Evolutionary conservation across 768 basidiomycete genomes (phyloP).

Genomic region (Pleurotus sapidus): DNA sequence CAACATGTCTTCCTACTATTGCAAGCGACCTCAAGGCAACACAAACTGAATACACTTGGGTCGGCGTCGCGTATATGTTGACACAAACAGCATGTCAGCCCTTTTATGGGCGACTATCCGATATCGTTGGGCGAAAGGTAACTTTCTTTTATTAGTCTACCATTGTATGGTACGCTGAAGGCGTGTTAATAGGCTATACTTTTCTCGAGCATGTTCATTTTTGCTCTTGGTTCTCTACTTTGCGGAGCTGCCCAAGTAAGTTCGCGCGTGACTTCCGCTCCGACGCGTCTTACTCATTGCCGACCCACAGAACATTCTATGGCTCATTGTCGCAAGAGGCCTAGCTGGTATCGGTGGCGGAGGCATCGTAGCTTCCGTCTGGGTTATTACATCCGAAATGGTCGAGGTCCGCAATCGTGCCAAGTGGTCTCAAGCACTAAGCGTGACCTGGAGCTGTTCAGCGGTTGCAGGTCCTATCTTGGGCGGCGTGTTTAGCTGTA

Average conservation of each 20-base stretch:
- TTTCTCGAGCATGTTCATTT: slow-evolving; percentile 71
- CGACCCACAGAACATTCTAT: slow-evolving; percentile 42
- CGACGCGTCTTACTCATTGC: not conserved
- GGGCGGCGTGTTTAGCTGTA: slow-evolving; percentile 81
- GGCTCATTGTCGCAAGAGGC: slow-evolving; percentile 66
- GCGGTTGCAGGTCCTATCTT: slow-evolving; percentile 80
- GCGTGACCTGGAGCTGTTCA: slow-evolving; percentile 84
- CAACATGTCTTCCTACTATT: slow-evolving; percentile 82
- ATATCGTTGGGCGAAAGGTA: slow-evolving; percentile 79
- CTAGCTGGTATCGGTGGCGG: slow-evolving; percentile 82
- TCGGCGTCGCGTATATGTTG: slow-evolving; percentile 80
- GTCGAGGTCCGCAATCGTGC: slow-evolving; percentile 58
- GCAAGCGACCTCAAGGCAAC: slow-evolving; percentile 65
- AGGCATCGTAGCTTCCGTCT: slow-evolving; percentile 82
- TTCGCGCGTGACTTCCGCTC: not conserved
- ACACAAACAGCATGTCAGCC: slow-evolving; percentile 87
- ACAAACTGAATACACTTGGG: slow-evolving; percentile 79
- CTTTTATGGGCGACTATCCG: slow-evolving; percentile 76
- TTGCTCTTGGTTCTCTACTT: slow-evolving; percentile 74
- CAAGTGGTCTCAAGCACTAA: slow-evolving; percentile 84
- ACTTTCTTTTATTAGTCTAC: slow-evolving; percentile 14
- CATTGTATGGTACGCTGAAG: not conserved
- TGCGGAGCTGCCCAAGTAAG: slow-evolving; percentile 73
- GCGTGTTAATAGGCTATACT: slow-evolving; percentile 50
- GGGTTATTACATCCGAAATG: slow-evolving; percentile 85